Percentiles rank a stretch among this genome's conserved stretches.
Evolutionary conservation across 1,139 yeast species (phyloP).

Genomic region (Blastobotrys niveus): DNA sequence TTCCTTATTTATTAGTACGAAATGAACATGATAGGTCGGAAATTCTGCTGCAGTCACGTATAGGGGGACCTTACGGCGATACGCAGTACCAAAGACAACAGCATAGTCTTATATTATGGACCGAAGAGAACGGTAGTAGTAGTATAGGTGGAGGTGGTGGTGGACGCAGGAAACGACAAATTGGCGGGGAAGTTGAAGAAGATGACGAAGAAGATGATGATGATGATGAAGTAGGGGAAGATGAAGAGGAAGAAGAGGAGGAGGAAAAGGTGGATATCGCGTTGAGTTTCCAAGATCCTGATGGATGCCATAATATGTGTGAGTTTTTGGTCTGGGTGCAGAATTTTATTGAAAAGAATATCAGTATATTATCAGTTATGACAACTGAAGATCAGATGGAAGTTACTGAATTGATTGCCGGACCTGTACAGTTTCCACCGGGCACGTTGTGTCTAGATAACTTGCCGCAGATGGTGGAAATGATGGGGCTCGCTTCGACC

Average conservation of each 20-base stretch:
- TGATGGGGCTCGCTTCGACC: conserved; percentile 26
- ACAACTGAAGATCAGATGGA: conserved; percentile 45
- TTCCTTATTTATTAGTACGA: conserved; percentile 44
- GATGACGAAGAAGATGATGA: too few relatives aligned
- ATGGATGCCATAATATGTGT: conserved; percentile 80
- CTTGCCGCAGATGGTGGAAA: conserved; percentile 44
- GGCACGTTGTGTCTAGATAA: conserved; percentile 41
- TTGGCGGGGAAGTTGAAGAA: too few relatives aligned
- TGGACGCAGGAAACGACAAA: too few relatives aligned
- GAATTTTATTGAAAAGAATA: conserved; percentile 56
- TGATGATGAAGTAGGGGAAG: too few relatives aligned
- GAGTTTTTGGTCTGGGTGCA: conserved; percentile 72
- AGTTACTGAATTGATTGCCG: conserved; percentile 72
- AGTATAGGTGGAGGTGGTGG: too few relatives aligned
- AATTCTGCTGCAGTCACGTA: conserved; percentile 54
- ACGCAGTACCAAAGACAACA: conserved; percentile 91
- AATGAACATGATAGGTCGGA: conserved; percentile 62
- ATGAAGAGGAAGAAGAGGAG: conserved; percentile 29
- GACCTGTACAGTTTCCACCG: conserved; percentile 69
- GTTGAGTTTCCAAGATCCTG: conserved; percentile 83
- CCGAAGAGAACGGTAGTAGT: conserved; percentile 55
- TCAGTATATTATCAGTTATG: conserved; percentile 67
- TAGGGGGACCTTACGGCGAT: conserved; percentile 48
- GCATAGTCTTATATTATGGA: conserved; percentile 93
- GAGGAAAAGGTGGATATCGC: conserved; percentile 68